Conservation (phyloP, 139 green algal species). For the Nannochloris sp. region DNA sequence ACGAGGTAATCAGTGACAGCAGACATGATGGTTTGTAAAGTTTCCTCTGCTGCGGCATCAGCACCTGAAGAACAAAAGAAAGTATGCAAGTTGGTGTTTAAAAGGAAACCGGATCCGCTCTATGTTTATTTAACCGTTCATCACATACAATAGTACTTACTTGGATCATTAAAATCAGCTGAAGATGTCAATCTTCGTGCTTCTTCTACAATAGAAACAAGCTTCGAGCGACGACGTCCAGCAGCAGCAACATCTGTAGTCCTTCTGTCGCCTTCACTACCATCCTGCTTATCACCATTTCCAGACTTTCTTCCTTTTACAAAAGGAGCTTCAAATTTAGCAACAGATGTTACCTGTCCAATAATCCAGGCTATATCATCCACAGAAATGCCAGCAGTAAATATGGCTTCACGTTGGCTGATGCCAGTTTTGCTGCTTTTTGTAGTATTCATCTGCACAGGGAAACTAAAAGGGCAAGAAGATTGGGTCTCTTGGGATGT, state of each 20-base stretch:
- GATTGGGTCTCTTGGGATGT: not conserved
- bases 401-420: not conserved
- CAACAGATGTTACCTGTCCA: not conserved
- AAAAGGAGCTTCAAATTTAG: too few species aligned
- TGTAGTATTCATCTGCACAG: not conserved
- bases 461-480: not conserved
- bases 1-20: slow-evolving; percentile 2
- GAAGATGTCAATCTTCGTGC: not conserved
- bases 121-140: too few species aligned
- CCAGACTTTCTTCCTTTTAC: too few species aligned
- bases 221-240: not conserved
- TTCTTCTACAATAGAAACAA: not conserved
- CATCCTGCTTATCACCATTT: too few species aligned
- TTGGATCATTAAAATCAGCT: not conserved
- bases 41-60: not conserved
- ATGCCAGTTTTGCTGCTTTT: not conserved
- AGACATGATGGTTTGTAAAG: not conserved
- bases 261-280: not conserved
- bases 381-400: not conserved
- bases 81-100: too few species aligned
- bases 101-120: not conserved
- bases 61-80: not conserved
- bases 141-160: too few species aligned
- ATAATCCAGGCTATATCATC: not conserved
- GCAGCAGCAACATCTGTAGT: not conserved